phyloP scores from a whole-genome alignment of 345 rosid species.

The Ceriops decandra region DNA sequence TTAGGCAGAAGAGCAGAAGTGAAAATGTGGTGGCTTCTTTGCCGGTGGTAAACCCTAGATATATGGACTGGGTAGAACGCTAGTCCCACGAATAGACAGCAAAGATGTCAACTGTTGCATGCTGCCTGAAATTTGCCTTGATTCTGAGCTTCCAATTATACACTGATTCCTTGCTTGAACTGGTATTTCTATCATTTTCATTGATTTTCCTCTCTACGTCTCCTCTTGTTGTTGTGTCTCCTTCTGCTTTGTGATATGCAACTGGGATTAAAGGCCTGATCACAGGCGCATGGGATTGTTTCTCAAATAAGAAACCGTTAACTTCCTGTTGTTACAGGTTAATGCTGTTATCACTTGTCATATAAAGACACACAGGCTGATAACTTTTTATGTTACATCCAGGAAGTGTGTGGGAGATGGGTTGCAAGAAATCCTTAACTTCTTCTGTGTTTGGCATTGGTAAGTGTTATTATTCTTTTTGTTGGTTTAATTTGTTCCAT shows the following conservation, averaged over 20 bases:
- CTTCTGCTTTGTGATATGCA: not conserved
- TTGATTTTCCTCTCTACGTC: not conserved
- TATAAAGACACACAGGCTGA: slow-evolving; percentile 15
- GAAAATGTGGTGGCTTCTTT: too few species aligned
- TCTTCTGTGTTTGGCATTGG: slow-evolving; percentile 18
- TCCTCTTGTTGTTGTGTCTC: not conserved
- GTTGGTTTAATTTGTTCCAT: slow-evolving; percentile 16
- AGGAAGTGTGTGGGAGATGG: slow-evolving; percentile 20
- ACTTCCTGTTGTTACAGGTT: slow-evolving; percentile 19
- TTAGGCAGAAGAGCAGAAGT: too few species aligned
- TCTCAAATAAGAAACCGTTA: slow-evolving; percentile 20
- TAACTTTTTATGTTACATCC: slow-evolving; percentile 15
- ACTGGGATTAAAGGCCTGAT: not conserved
- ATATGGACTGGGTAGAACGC: too few species aligned
- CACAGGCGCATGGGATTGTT: slow-evolving; percentile 23
- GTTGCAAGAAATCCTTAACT: slow-evolving; percentile 26
- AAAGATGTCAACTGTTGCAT: too few species aligned
- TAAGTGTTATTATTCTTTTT: slow-evolving; percentile 20
- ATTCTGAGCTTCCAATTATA: too few species aligned
- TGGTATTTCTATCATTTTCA: not conserved
- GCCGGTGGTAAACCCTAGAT: too few species aligned
- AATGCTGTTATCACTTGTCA: not conserved
- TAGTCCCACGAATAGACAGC: too few species aligned
- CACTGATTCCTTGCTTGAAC: too few species aligned
- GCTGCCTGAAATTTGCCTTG: too few species aligned